phyloP scores from a whole-genome alignment of 129 eudicot species.

The Silybum marianum region DNA sequence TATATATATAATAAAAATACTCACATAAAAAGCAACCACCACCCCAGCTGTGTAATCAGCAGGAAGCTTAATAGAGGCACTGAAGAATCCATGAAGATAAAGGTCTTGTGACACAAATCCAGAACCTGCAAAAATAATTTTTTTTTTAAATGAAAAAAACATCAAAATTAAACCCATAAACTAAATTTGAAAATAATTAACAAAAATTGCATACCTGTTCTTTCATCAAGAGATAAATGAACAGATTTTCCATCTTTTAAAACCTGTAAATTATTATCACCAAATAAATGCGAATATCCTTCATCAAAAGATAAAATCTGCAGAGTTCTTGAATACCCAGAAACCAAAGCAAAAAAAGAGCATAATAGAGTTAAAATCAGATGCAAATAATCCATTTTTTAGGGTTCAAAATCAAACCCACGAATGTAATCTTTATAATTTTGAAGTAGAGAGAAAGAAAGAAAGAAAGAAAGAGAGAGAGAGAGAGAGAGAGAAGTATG shows the following conservation, averaged over 20 bases:
- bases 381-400: constrained; percentile 33
- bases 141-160: no score
- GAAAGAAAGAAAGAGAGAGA: not conserved
- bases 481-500: constrained; percentile 23
- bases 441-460: not conserved
- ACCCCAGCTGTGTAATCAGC: constrained; percentile 98
- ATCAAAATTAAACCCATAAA: not conserved
- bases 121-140: constrained; percentile 82
- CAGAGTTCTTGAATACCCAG: constrained; percentile 62
- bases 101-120: constrained; percentile 94
- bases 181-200: not conserved
- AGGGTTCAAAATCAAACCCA: not conserved
- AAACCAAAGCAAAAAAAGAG: constrained; percentile 42
- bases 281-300: constrained; percentile 93
- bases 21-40: constrained; percentile 96
- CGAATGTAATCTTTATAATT: not conserved
- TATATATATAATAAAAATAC: constrained; percentile 22
- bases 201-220: constrained; percentile 57
- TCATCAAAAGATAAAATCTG: constrained; percentile 82
- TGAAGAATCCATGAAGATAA: constrained; percentile 88
- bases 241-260: constrained; percentile 85
- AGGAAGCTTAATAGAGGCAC: constrained; percentile 95
- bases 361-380: constrained; percentile 21
- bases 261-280: constrained; percentile 67
- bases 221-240: constrained; percentile 70